Conservation (phyloP, 176 grass and related monocot species). For the Bolboschoenus planiculmis region DNA sequence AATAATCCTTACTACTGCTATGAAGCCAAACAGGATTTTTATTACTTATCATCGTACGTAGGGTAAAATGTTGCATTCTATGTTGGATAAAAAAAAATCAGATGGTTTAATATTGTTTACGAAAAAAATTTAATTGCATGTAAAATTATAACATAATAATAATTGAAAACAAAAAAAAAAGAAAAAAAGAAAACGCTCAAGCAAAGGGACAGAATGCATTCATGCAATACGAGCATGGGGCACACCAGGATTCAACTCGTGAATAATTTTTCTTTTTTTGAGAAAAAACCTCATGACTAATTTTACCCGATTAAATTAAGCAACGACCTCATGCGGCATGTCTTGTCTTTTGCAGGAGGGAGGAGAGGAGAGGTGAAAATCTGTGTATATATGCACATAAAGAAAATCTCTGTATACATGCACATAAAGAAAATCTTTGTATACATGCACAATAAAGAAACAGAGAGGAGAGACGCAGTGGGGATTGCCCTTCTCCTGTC, state of each 20-base stretch:
- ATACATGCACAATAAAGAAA: no score
- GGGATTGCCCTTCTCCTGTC: not conserved
- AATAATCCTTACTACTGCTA: no score
- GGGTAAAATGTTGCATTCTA: no score
- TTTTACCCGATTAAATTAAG: not conserved
- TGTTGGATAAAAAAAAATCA: no score
- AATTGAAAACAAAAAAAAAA: not conserved
- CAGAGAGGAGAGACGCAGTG: not conserved
- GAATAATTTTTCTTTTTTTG: not conserved
- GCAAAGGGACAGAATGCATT: not conserved
- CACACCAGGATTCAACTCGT: constrained; percentile 1
- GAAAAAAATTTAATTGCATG: not conserved
- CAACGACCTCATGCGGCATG: not conserved
- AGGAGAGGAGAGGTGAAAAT: not conserved
- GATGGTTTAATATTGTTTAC: no score
- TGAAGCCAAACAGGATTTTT: no score
- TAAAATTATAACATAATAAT: constrained; percentile 3
- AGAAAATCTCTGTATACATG: not conserved
- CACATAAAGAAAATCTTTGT: not conserved
- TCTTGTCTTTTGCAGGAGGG: not conserved
- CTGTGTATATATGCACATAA: not conserved
- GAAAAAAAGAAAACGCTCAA: not conserved
- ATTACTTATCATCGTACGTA: no score
- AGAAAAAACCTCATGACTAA: not conserved
- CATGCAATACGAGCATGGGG: not conserved